Evolutionary conservation across 495 filamentous ascomycete species (phyloP).

Genomic region (Hypoxylon fragiforme): DNA sequence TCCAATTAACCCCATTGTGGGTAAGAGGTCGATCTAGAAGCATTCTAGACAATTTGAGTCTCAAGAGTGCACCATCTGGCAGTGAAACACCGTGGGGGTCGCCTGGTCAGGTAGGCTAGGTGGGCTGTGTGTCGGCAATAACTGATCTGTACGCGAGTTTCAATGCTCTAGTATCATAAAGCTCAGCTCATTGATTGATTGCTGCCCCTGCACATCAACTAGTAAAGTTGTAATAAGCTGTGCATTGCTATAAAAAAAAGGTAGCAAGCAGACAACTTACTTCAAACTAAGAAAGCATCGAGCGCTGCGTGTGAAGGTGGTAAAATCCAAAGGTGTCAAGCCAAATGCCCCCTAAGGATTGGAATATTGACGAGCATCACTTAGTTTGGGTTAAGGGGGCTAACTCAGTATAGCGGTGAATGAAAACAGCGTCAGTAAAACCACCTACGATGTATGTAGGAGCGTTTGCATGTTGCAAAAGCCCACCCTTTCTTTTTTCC

Average conservation of each 20-base stretch:
- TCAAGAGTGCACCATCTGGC: conserved; percentile 17
- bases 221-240: no score
- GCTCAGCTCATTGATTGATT: conserved; percentile 3
- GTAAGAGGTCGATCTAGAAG: conserved; percentile 31
- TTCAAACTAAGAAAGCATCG: no score
- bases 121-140: conserved; percentile 16
- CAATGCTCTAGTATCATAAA: conserved; percentile 13
- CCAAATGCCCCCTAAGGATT: conserved; percentile 7
- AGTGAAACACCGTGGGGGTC: conserved; percentile 32
- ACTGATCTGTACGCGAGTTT: conserved; percentile 20
- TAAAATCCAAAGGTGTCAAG: conserved; percentile 11
- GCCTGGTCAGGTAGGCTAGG: conserved; percentile 13
- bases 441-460: not conserved
- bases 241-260: no score
- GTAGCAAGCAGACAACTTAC: no score
- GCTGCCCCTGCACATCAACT: no score
- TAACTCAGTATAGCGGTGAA: conserved; percentile 9
- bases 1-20: conserved; percentile 10
- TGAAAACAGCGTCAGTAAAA: conserved; percentile 1
- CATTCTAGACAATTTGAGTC: conserved; percentile 33
- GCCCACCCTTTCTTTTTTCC: conserved; percentile 1
- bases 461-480: conserved; percentile 10
- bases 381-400: no score
- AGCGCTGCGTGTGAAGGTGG: no score
- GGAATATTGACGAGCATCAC: no score